These are phyloP conservation scores for Fusarium protoensiforme DNA, from an alignment of 2,329 filamentous ascomycete species.

Conservation along the genomic window DNA sequence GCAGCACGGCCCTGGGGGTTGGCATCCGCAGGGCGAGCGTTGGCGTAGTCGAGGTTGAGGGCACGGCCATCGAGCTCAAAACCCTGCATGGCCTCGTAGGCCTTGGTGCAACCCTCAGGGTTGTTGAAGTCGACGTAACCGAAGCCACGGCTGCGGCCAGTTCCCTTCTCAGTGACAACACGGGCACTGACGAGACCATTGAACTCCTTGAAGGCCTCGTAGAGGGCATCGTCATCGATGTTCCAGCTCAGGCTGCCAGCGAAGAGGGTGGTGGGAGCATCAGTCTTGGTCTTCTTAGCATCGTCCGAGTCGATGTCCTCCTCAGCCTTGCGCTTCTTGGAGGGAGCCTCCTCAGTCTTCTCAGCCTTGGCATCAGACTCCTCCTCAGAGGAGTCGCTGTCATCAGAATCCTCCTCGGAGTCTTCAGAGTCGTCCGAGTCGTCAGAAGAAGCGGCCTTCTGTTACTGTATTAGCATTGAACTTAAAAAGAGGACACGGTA, in stretches of 20 bases:
- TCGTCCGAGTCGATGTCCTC: constrained; percentile 59
- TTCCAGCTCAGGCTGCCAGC: constrained; percentile 93
- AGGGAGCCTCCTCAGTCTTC: constrained; percentile 52
- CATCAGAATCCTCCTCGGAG: constrained; percentile 48
- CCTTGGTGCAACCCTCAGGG: constrained; percentile 74
- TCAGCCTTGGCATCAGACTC: constrained; percentile 50
- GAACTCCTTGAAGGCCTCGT: constrained; percentile 83
- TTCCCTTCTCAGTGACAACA: constrained; percentile 84
- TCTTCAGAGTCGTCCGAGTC: constrained; percentile 47
- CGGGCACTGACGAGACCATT: constrained; percentile 78
- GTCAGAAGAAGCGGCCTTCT: constrained; percentile 45
- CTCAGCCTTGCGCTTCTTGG: constrained; percentile 62
- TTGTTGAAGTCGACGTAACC: constrained; percentile 90
- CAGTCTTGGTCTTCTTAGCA: constrained; percentile 76
- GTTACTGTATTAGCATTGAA: constrained; percentile 30
- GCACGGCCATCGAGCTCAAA: constrained; percentile 78
- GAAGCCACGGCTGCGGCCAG: constrained; percentile 88
- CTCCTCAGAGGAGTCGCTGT: constrained; percentile 48
- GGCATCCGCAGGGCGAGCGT: constrained; percentile 68
- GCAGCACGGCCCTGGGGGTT: constrained; percentile 66
- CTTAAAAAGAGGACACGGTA: not conserved
- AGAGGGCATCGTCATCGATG: constrained; percentile 84
- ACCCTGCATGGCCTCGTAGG: constrained; percentile 79
- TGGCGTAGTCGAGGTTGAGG: constrained; percentile 84
- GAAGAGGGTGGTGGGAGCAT: constrained; percentile 76